phyloP scores from a whole-genome alignment of 176 grass and related monocot genomes.

The Musa itinerans region DNA sequence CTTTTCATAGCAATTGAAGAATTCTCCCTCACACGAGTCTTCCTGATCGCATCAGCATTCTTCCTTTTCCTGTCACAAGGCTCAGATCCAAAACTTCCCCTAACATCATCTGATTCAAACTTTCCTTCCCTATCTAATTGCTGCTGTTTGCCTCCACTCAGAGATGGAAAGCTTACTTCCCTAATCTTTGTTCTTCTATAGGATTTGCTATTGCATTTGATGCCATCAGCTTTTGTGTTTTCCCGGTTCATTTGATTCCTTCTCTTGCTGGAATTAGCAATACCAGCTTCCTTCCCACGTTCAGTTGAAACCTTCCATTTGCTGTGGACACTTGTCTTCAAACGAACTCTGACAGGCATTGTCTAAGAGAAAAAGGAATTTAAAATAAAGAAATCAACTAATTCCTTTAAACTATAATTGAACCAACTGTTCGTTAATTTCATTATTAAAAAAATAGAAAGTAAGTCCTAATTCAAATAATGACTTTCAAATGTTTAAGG shows the following conservation, averaged over 20 bases:
- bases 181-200: not conserved
- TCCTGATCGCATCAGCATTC: slow-evolving; percentile 2
- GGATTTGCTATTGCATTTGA: not conserved
- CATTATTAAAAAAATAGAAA: no score
- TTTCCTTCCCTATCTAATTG: not conserved
- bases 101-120: not conserved
- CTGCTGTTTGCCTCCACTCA: not conserved
- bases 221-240: not conserved
- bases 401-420: not conserved
- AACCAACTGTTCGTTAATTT: not conserved
- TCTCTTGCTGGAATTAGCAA: slow-evolving; percentile 5
- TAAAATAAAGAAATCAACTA: not conserved
- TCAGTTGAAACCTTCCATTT: slow-evolving; percentile 16
- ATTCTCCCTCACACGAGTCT: no score
- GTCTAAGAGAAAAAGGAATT: not conserved
- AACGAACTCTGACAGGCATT: slow-evolving; percentile 31
- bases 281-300: slow-evolving; percentile 2
- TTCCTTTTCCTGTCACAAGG: not conserved
- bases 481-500: no score
- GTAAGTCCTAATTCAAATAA: no score
- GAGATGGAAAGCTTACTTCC: not conserved
- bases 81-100: not conserved
- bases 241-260: slow-evolving; percentile 17
- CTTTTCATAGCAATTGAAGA: not conserved
- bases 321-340: slow-evolving; percentile 28